Evolutionary conservation across 1,139 yeast genomes (phyloP), one percentile per base, ranked within the genome.

Genomic region (Spathaspora sp.): DNA sequence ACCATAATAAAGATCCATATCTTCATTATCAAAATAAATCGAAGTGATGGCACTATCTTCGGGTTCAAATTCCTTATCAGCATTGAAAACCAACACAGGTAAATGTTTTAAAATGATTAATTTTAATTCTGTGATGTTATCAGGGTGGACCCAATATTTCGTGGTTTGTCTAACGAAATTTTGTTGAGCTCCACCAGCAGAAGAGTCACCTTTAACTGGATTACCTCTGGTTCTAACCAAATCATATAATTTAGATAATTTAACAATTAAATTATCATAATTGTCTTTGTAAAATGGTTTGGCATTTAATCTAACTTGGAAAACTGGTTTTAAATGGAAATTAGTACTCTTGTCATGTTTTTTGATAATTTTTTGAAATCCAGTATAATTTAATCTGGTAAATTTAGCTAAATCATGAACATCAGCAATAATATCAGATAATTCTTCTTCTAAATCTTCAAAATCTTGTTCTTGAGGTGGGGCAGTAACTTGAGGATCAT

Each of bases 141-240:
- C 99, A 8, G 97, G 97, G 64, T 93, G 99, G 26, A 93, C 98
- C 99, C 99, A 93, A 70, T 93, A 93, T 63, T 93, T 93, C 16
- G 99, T 93, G 16, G 99, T 93, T 69, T 93, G 99, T 68, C 99
- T 85, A 43, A 93, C 98, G 60, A 93, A 93, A 72, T 93, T 95
- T 67, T 95, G 99, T 74, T 91, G 98, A 38, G 88, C 79, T 39
- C 99, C 99, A 60, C 99, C 99, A 16, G 99, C 97, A 4, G 97
- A 66, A 1, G 96, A 83, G 68, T 93, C 99, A 52, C 98, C 98
- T 59, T 81, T 79, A 39, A 89, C 88, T 17, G 99, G 98, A 60
- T 89, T 87, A 56, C 99, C 99, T 57, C 96, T 81, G 1, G 97
- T 93, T 65, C 99, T 82, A 23, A 93, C 98, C 55, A 91, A 72